Evolutionary conservation across 768 basidiomycete species (phyloP).

Genomic region (Lenzites betulinus): DNA sequence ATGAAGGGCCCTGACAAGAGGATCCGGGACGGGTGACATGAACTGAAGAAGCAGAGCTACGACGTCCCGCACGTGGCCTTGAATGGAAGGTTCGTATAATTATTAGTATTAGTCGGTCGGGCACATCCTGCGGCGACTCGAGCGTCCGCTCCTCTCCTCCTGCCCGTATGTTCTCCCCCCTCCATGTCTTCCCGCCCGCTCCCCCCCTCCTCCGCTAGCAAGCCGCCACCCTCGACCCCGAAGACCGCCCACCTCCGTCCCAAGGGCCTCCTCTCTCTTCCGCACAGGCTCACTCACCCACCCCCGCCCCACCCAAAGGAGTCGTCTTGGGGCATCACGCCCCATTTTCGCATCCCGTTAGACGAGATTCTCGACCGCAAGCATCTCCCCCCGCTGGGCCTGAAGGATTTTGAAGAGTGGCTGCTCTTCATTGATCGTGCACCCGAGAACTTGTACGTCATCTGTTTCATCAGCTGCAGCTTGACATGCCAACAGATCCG

Average conservation of each 20-base stretch:
- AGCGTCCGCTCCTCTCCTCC: neutral
- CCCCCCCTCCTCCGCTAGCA: slow-evolving; percentile 18
- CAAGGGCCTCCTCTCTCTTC: slow-evolving; percentile 40
- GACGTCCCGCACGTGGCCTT: slow-evolving; percentile 13
- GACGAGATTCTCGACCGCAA: slow-evolving; percentile 77
- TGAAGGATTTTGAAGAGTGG: slow-evolving; percentile 69
- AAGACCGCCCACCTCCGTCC: slow-evolving; percentile 37
- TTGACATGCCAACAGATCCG: slow-evolving; percentile 2
- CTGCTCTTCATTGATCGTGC: slow-evolving; percentile 74
- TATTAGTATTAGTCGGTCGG: neutral
- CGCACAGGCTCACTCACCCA: slow-evolving; percentile 28
- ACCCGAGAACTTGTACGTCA: slow-evolving; percentile 71
- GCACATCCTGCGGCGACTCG: neutral
- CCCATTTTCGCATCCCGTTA: slow-evolving; percentile 64
- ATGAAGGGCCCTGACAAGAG: slow-evolving; percentile 2
- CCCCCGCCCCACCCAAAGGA: slow-evolving; percentile 19
- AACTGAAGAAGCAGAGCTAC: neutral
- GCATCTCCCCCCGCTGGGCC: slow-evolving; percentile 73
- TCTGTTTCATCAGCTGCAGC: neutral
- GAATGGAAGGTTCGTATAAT: slow-evolving; percentile 13
- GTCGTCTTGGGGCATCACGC: slow-evolving; percentile 47
- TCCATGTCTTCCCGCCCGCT: slow-evolving; percentile 21
- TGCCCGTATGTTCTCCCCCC: slow-evolving; percentile 14
- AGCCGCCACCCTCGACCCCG: slow-evolving; percentile 17
- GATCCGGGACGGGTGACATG: slow-evolving; percentile 9